Conservation (phyloP, 192 early-diverging fungal genomes). For the Geranomyces michiganensis region DNA sequence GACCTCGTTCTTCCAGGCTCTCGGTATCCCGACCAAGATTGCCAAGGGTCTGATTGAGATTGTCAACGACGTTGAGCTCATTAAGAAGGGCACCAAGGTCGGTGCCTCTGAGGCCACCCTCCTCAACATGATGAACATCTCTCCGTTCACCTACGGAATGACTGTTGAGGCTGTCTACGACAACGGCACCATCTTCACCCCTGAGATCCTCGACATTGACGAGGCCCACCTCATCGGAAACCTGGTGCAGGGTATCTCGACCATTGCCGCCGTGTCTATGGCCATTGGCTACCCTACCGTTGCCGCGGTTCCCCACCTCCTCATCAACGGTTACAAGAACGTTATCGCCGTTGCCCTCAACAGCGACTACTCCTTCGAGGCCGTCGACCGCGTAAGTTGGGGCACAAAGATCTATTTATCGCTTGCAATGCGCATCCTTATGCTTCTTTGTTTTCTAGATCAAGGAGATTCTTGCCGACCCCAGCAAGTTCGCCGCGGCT, state of each 20-base stretch:
- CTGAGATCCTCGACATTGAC: slow-evolving; percentile 89
- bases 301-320: slow-evolving; percentile 89
- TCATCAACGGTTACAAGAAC: slow-evolving; percentile 98
- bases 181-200: slow-evolving; percentile 84
- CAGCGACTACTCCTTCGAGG: slow-evolving; percentile 86
- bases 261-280: slow-evolving; percentile 90
- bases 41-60: slow-evolving; percentile 99
- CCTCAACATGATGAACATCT: slow-evolving; percentile 99
- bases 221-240: slow-evolving; percentile 85
- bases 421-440: slow-evolving; percentile 64
- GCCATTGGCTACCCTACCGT: slow-evolving; percentile 59
- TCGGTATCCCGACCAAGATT: slow-evolving; percentile 99
- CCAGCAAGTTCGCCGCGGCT: slow-evolving; percentile 82
- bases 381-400: slow-evolving; percentile 72
- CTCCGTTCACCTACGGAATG: slow-evolving; percentile 99
- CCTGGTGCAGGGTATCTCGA: slow-evolving; percentile 87
- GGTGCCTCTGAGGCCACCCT: slow-evolving; percentile 98
- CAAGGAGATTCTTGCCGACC: slow-evolving; percentile 94
- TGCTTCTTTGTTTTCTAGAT: slow-evolving; percentile 72
- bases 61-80: slow-evolving; percentile 89
- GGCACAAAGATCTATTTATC: slow-evolving; percentile 10
- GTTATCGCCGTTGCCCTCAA: slow-evolving; percentile 86
- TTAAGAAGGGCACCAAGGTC: slow-evolving; percentile 89
- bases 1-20: slow-evolving; percentile 99
- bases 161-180: slow-evolving; percentile 90